Conservation (phyloP, 208 protist genomes). For the Novymonas esmeraldas region DNA sequence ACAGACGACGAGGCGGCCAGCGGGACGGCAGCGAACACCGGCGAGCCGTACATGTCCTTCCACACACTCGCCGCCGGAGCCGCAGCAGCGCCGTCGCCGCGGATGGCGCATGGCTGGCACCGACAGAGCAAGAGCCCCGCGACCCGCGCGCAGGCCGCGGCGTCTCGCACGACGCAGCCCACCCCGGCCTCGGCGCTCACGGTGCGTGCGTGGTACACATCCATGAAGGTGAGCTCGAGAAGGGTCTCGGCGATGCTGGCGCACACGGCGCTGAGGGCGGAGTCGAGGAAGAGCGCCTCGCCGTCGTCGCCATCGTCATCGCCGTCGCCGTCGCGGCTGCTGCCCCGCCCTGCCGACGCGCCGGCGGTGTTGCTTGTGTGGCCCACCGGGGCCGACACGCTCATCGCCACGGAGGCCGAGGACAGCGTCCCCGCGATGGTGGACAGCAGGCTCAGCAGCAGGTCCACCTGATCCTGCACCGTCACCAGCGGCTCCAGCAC, state of each 20-base stretch:
- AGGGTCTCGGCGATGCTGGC: constrained; percentile 25
- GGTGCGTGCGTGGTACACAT: constrained; percentile 21
- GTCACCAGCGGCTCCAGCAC: constrained; percentile 35
- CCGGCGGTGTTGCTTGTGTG: neutral
- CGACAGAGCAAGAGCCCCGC: constrained; percentile 40
- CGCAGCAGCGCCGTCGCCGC: constrained; percentile 2
- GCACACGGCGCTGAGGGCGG: constrained; percentile 18
- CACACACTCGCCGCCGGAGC: constrained; percentile 1
- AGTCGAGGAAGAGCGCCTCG: constrained; percentile 6
- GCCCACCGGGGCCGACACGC: neutral
- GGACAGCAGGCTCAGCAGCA: constrained; percentile 38
- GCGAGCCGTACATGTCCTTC: constrained; percentile 27
- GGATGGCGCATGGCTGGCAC: constrained; percentile 31
- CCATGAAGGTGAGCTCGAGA: constrained; percentile 27
- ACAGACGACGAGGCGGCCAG: neutral
- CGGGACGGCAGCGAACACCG: constrained; percentile 26
- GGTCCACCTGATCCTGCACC: constrained; percentile 36
- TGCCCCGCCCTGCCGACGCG: neutral
- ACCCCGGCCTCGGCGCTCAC: constrained; percentile 15
- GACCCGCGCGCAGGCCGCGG: constrained; percentile 28
- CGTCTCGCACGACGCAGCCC: constrained; percentile 24
- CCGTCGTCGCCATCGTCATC: neutral
- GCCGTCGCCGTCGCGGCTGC: neutral
- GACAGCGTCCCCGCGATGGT: constrained; percentile 22
- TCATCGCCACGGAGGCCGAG: constrained; percentile 10